Evolutionary conservation across 2,329 filamentous ascomycete species (phyloP).

Genomic region (Aspergillus sp.): DNA sequence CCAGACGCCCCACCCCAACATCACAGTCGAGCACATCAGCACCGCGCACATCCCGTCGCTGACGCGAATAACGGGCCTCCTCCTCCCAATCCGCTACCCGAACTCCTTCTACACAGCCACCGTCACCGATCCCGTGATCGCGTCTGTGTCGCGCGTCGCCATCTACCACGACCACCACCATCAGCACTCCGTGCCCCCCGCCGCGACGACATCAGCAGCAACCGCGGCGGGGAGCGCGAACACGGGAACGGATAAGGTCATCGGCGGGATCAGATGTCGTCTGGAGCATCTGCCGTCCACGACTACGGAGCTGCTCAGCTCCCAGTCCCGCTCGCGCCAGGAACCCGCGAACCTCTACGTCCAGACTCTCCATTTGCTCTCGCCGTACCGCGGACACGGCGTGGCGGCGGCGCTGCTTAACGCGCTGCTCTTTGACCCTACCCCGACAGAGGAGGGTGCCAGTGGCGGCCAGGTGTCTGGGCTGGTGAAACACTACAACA

Average conservation of each 20-base stretch:
- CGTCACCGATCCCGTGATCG: constrained; percentile 44
- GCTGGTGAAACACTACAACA: constrained; percentile 40
- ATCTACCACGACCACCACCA: constrained; percentile 47
- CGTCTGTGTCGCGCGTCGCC: constrained; percentile 50
- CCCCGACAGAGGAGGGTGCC: constrained; percentile 3
- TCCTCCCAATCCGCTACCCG: constrained; percentile 54
- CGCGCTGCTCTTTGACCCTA: constrained; percentile 26
- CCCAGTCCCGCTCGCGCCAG: constrained; percentile 4
- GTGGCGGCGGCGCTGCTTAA: constrained; percentile 49
- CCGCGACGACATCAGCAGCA: constrained; percentile 15
- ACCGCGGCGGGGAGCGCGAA: constrained; percentile 6
- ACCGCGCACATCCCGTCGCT: constrained; percentile 46
- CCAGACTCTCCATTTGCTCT: constrained; percentile 50
- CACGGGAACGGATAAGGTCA: constrained; percentile 33
- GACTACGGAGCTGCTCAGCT: constrained; percentile 4
- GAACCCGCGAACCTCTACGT: constrained; percentile 47
- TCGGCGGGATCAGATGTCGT: constrained; percentile 41
- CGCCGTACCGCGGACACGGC: constrained; percentile 50
- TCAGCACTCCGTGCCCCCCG: too few relatives aligned
- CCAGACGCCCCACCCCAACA: constrained; percentile 37
- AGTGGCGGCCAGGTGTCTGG: constrained; percentile 17
- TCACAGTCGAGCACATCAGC: constrained; percentile 45
- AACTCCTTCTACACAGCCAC: constrained; percentile 53
- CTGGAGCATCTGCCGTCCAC: constrained; percentile 28
- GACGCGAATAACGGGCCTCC: constrained; percentile 48